Conservation (phyloP, 2,329 filamentous ascomycete species). For the Kalaharituber pfeilii region DNA sequence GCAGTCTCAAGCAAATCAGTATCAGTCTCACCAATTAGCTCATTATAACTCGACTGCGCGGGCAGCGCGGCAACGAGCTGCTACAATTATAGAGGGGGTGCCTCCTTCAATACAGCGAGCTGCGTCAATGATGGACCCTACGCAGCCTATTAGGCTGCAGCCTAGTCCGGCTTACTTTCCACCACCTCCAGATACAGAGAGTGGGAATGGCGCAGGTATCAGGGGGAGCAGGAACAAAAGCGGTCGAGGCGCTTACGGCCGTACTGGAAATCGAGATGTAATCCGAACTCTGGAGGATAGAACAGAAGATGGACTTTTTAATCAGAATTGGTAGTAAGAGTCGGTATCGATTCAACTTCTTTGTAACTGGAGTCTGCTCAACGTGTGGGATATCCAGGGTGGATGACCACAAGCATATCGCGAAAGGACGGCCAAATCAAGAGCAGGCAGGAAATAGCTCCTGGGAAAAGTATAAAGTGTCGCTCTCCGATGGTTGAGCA, state of each 20-base stretch:
- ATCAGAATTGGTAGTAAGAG: slow-evolving; percentile 51
- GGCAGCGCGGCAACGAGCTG: slow-evolving; percentile 69
- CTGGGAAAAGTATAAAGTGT: too few relatives aligned
- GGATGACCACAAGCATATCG: too few relatives aligned
- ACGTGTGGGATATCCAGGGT: too few relatives aligned
- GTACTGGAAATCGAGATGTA: slow-evolving; percentile 60
- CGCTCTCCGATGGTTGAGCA: too few relatives aligned
- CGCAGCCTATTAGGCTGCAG: slow-evolving; percentile 78
- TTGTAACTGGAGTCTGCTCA: too few relatives aligned
- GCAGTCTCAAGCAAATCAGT: slow-evolving; percentile 16
- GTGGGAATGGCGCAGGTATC: slow-evolving; percentile 44
- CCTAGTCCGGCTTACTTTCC: slow-evolving; percentile 96
- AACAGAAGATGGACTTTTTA: slow-evolving; percentile 72
- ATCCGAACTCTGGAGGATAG: slow-evolving; percentile 89
- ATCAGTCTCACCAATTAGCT: slow-evolving; percentile 38
- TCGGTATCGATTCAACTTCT: too few relatives aligned
- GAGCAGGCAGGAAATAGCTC: too few relatives aligned
- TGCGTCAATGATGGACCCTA: slow-evolving; percentile 88
- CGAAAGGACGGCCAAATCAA: too few relatives aligned
- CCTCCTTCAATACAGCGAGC: slow-evolving; percentile 85
- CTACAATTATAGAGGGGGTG: slow-evolving; percentile 90
- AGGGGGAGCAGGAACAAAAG: slow-evolving; percentile 46
- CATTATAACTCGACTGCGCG: slow-evolving; percentile 60
- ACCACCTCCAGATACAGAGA: slow-evolving; percentile 65
- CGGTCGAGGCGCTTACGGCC: slow-evolving; percentile 36